phyloP scores from a whole-genome alignment of 1,139 yeast species.

The Geotrichum klebahnii region DNA sequence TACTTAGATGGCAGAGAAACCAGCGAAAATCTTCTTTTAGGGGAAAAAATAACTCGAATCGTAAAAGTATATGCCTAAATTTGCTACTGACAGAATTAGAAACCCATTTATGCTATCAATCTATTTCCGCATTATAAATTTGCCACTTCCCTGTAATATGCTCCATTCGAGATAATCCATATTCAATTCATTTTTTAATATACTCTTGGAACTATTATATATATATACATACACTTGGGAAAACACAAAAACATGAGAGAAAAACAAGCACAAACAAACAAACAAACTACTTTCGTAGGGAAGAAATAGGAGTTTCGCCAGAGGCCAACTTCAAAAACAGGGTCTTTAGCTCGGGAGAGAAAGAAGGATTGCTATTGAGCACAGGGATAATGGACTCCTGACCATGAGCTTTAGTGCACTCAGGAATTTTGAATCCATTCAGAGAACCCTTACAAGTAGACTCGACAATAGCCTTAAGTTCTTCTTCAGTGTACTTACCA shows the following conservation, averaged over 20 bases:
- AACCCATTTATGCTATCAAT: background rate
- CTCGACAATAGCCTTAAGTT: conserved; percentile 24
- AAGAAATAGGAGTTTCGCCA: conserved; percentile 28
- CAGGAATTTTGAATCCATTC: conserved; percentile 22
- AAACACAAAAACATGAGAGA: background rate
- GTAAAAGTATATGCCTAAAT: background rate
- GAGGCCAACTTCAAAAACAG: conserved; percentile 31
- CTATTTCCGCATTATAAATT: too few species aligned
- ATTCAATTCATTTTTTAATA: too few species aligned
- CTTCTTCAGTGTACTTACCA: conserved; percentile 16
- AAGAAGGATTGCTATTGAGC: conserved; percentile 29
- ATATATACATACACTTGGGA: conserved; percentile 2
- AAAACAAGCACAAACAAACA: background rate
- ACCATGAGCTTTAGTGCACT: conserved; percentile 17
- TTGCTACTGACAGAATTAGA: background rate
- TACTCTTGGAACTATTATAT: background rate
- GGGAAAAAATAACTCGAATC: background rate
- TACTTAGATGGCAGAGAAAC: too few species aligned
- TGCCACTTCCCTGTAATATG: too few species aligned
- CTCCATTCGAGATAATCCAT: too few species aligned
- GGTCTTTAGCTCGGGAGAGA: conserved; percentile 28
- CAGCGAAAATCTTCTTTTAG: too few species aligned
- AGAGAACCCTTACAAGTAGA: conserved; percentile 27
- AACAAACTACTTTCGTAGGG: conserved; percentile 22
- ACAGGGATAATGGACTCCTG: conserved; percentile 25